phyloP scores from a whole-genome alignment of 2,329 filamentous ascomycete genomes.

The Neofusicoccum umdonicola region DNA sequence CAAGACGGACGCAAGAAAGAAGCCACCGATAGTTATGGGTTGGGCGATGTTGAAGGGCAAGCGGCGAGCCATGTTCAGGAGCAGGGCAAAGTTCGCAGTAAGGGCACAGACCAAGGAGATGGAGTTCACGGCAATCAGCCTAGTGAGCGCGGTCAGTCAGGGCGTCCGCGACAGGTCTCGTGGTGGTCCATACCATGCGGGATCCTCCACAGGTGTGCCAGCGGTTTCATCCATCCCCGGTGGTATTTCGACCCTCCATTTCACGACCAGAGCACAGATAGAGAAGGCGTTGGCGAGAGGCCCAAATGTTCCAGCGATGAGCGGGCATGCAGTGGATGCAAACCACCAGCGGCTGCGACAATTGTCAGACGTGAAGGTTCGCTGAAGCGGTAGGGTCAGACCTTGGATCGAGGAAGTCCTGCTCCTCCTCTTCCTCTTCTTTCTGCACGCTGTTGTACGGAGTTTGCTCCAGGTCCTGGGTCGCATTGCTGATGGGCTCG shows the following conservation, averaged over 20 bases:
- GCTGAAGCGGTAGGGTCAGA: conserved; percentile 20
- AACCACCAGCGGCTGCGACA: conserved; percentile 57
- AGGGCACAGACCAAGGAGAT: conserved; percentile 56
- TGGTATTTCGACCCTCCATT: conserved; percentile 55
- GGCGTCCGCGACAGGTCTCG: not conserved
- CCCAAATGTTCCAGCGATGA: conserved; percentile 56
- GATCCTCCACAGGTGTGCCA: conserved; percentile 51
- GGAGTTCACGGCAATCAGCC: conserved; percentile 55
- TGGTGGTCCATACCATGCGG: conserved; percentile 46
- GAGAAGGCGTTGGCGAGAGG: conserved; percentile 56
- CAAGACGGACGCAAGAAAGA: conserved; percentile 53
- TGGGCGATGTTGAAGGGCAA: conserved; percentile 56
- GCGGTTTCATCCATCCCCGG: conserved; percentile 44
- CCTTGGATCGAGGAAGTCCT: conserved; percentile 46
- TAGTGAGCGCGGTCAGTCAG: conserved; percentile 22
- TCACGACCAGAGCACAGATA: conserved; percentile 55
- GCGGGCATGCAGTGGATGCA: conserved; percentile 57
- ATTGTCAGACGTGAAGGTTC: not conserved
- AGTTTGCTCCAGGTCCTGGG: conserved; percentile 44
- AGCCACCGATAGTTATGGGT: conserved; percentile 61
- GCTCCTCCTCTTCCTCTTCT: conserved; percentile 39
- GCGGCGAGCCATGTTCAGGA: conserved; percentile 60
- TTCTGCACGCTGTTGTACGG: conserved; percentile 32
- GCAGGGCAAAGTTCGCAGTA: conserved; percentile 53
- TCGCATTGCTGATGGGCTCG: conserved; percentile 47